Percentiles rank a stretch among this genome's conserved stretches.
These are phyloP conservation scores for Ochetophila trinervis DNA, from an alignment of 306 rosid genomes.

Conservation along the genomic window DNA sequence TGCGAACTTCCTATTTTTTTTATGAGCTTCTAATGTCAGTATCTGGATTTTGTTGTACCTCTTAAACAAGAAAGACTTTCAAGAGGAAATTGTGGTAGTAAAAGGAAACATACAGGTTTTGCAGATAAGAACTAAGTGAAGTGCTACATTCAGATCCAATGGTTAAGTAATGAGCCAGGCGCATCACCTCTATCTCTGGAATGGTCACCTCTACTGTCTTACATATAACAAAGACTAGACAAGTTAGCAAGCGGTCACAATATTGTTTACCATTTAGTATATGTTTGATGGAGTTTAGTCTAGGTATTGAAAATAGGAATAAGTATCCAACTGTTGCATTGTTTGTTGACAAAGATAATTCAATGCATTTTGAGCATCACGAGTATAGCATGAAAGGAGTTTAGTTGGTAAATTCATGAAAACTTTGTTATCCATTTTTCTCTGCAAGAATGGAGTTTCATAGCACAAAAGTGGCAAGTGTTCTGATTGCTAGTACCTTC, in stretches of 20 bases:
- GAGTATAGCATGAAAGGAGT: too few relatives aligned
- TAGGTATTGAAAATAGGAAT: too few relatives aligned
- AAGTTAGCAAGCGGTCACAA: slow-evolving; percentile 23
- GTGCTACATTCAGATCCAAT: slow-evolving; percentile 82
- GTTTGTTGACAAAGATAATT: too few relatives aligned
- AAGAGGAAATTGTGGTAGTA: slow-evolving; percentile 15
- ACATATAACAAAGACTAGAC: slow-evolving; percentile 10
- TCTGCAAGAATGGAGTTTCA: neutral
- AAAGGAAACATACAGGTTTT: slow-evolving; percentile 47
- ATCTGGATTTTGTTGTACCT: slow-evolving; percentile 16
- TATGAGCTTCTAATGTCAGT: slow-evolving; percentile 35
- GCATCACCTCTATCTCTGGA: slow-evolving; percentile 95
- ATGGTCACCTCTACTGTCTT: slow-evolving; percentile 81
- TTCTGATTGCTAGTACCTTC: slow-evolving; percentile 52
- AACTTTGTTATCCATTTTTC: neutral
- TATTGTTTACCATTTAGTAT: neutral
- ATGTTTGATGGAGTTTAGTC: too few relatives aligned
- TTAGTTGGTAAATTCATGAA: neutral
- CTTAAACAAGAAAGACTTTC: slow-evolving; percentile 9
- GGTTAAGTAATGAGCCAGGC: slow-evolving; percentile 82
- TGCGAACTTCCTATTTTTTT: slow-evolving; percentile 50
- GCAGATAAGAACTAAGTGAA: slow-evolving; percentile 45
- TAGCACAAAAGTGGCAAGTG: neutral
- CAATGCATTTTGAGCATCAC: too few relatives aligned
- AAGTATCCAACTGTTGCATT: too few relatives aligned